Base-by-base conservation (phyloP, 2,329 filamentous ascomycete genomes). In the Bretziella fagacearum region DNA sequence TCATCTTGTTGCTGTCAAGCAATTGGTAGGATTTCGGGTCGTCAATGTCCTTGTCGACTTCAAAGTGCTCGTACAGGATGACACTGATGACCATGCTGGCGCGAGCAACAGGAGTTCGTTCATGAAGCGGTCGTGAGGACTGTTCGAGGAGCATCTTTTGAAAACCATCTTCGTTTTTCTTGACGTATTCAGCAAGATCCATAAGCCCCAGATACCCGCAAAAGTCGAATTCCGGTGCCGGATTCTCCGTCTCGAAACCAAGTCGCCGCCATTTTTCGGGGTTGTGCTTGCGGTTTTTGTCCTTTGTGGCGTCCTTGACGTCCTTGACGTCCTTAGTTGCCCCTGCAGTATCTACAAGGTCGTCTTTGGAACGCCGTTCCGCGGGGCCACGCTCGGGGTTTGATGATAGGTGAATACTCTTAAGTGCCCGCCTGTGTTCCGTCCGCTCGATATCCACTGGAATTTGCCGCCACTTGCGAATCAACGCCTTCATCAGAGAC, bases 201-300 rank as follows among this genome's bases (percentile, higher is more conserved):
- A 98, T 96, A 75, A 98, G 84, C 23, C 91, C 91, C 46, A 98
- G 63, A 59, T 87, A 96, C 0, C 91, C 91, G 23, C 83, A 81
- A 32, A 75, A 68, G 17, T 85, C 79, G 58, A 98, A 96, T 55
- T 98, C 91, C 55, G 73, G 71, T 0, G 79, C 79, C 3, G 91
- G 91, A 54, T 75, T 87, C 62, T 98, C 91, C 0, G 82, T 81
- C 60, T 91, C 82, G 56, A 98, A 98, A 2, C 91, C 91, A 35
- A 98, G 62, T 46, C 87, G 73, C 55, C 86, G 74, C 91, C 91
- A 98, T 60, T 95, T 95, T 57, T 93, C 81, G 0, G 86, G 82
- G 56, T 85, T 84, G 55, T 93, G 84, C 56, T 74, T 75, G 56
- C 74, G 74, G 58, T 73, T 84, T 2, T 74, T 76, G 56, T 76